phyloP scores from a whole-genome alignment of 2,329 filamentous ascomycete genomes.

The Cytospora chrysosperma region DNA sequence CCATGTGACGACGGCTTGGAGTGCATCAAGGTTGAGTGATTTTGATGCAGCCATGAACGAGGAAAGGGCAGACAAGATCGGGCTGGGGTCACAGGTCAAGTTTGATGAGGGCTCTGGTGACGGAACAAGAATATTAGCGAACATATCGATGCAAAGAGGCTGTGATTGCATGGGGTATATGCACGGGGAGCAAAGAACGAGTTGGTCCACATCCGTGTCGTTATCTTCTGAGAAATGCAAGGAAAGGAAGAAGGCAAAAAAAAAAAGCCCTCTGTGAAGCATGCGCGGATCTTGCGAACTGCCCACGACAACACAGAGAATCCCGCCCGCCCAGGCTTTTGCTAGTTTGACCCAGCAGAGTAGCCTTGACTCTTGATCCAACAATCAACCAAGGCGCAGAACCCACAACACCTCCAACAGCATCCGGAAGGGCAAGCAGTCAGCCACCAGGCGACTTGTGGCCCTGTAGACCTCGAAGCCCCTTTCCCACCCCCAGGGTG shows the following conservation, averaged over 20 bases:
- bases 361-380: constrained; percentile 8
- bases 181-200: background rate
- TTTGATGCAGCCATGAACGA: background rate
- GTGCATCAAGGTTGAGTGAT: background rate
- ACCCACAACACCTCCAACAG: constrained; percentile 1
- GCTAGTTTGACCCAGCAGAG: background rate
- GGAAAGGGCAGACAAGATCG: background rate
- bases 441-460: constrained; percentile 4
- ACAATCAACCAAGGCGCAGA: background rate
- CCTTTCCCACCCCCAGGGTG: constrained; percentile 1
- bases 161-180: background rate
- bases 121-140: background rate
- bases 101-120: background rate
- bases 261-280: constrained; percentile 1
- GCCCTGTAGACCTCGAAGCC: background rate
- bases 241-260: background rate
- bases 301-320: background rate
- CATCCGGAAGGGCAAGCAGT: background rate
- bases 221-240: background rate
- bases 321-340: constrained; percentile 18
- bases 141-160: background rate
- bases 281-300: background rate
- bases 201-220: background rate
- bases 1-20: constrained; percentile 2
- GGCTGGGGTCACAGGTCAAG: background rate